A percentile compares a stretch with the other conserved stretches of the same genome.
Evolutionary conservation across 2,329 filamentous ascomycete genomes (phyloP).

Genomic region (Leptographium wingfieldii): DNA sequence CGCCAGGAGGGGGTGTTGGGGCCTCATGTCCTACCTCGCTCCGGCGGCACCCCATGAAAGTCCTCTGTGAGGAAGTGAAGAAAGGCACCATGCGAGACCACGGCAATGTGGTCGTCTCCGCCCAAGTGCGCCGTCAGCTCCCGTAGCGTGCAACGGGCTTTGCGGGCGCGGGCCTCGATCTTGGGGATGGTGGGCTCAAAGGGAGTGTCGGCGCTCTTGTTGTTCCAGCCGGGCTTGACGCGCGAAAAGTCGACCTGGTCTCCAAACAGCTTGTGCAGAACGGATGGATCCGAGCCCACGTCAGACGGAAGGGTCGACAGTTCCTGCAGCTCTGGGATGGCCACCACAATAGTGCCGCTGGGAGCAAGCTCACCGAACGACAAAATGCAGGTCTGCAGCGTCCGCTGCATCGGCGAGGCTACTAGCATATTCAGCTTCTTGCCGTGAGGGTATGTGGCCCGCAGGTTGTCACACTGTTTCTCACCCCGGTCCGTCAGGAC

Average conservation of each 20-base stretch:
- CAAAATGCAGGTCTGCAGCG: conserved; percentile 63
- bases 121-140: conserved; percentile 26
- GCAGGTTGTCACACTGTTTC: conserved; percentile 57
- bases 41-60: conserved; percentile 47
- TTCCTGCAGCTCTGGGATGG: conserved; percentile 69
- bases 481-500: conserved; percentile 64
- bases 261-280: conserved; percentile 47
- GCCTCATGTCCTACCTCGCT: background rate
- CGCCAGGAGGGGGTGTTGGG: background rate
- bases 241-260: conserved; percentile 48
- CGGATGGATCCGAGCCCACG: conserved; percentile 46
- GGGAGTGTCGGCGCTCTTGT: conserved; percentile 39
- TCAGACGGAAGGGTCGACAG: conserved; percentile 65
- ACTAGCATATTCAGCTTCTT: conserved; percentile 55
- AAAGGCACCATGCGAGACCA: conserved; percentile 74
- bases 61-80: conserved; percentile 79
- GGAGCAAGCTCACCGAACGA: conserved; percentile 49
- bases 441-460: conserved; percentile 51
- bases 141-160: conserved; percentile 46
- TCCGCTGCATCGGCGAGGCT: conserved; percentile 69
- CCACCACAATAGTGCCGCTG: conserved; percentile 39
- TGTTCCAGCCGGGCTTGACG: conserved; percentile 58
- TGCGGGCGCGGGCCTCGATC: conserved; percentile 47
- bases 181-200: conserved; percentile 37
- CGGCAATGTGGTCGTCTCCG: conserved; percentile 50